These are phyloP conservation scores for Cladophialophora psammophila DNA, from an alignment of 2,329 filamentous ascomycete genomes.

Conservation along the genomic window DNA sequence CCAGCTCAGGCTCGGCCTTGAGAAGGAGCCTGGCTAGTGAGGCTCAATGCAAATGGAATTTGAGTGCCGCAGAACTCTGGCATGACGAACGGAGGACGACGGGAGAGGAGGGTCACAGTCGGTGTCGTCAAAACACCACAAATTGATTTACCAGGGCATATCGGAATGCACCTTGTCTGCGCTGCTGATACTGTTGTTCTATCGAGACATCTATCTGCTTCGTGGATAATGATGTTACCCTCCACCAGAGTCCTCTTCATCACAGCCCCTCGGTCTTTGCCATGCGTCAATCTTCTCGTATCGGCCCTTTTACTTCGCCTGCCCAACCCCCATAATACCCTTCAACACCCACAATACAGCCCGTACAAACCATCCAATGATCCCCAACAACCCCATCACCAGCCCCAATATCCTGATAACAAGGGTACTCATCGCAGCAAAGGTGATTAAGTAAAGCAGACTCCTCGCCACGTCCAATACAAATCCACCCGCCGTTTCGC, in stretches of 20 bases:
- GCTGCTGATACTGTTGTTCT: background rate
- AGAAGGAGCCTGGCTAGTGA: no score
- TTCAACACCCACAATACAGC: slow-evolving; percentile 34
- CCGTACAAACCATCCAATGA: slow-evolving; percentile 30
- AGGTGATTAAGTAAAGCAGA: slow-evolving; percentile 35
- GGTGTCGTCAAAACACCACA: no score
- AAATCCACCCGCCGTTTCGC: slow-evolving; percentile 31
- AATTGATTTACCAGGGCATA: no score
- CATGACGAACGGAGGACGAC: no score
- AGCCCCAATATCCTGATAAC: slow-evolving; percentile 27
- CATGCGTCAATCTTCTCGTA: background rate
- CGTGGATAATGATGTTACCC: background rate
- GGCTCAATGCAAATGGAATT: no score
- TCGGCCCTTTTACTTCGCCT: slow-evolving; percentile 7
- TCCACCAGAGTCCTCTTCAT: background rate
- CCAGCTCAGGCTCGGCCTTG: no score
- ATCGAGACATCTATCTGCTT: background rate
- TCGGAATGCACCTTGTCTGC: no score
- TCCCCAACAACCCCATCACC: slow-evolving; percentile 24
- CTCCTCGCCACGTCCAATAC: slow-evolving; percentile 34
- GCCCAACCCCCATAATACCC: slow-evolving; percentile 29
- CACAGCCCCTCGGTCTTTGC: background rate
- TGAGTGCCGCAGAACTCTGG: no score
- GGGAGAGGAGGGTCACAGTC: no score
- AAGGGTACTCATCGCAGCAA: slow-evolving; percentile 31